Percentiles rank a stretch among this genome's conserved stretches.
phyloP scores from a whole-genome alignment of 768 basidiomycete genomes.

The Kwoniella sp. region DNA sequence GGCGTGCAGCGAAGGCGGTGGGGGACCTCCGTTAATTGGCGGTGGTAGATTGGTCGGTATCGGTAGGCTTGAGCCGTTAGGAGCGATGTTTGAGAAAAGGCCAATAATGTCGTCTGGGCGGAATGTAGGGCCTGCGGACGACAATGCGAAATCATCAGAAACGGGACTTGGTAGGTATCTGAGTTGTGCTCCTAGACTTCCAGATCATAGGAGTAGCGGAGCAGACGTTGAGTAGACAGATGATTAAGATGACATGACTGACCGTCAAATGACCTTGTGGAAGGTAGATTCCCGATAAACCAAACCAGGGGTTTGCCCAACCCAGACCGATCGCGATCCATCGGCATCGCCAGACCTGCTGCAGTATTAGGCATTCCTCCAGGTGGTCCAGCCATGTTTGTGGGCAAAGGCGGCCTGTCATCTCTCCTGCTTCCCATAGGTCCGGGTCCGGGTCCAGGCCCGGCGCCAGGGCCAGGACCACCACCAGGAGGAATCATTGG shows the following conservation, averaged over 20 bases:
- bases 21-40: constrained; percentile 8
- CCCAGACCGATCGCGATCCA: constrained; percentile 45
- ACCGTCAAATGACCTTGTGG: constrained; percentile 80
- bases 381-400: constrained; percentile 35
- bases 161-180: too few species aligned
- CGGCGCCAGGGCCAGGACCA: neutral
- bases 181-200: too few species aligned
- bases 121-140: constrained; percentile 75
- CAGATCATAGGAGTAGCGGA: constrained; percentile 18
- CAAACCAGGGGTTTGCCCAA: constrained; percentile 65
- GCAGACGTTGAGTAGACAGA: neutral
- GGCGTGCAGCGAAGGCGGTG: neutral
- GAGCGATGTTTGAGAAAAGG: constrained; percentile 65
- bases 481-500: neutral
- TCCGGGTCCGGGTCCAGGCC: neutral
- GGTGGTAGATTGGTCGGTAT: constrained; percentile 4
- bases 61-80: constrained; percentile 25
- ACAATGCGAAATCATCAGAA: neutral
- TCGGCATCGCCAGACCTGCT: constrained; percentile 4
- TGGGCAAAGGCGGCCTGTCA: constrained; percentile 48
- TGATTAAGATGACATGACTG: constrained; percentile 44
- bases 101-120: constrained; percentile 87
- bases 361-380: neutral
- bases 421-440: constrained; percentile 4
- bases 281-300: constrained; percentile 81